A percentile compares a stretch with the other conserved stretches of the same genome.
phyloP scores from a whole-genome alignment of 768 basidiomycete genomes.

The Tricholomella constricta region DNA sequence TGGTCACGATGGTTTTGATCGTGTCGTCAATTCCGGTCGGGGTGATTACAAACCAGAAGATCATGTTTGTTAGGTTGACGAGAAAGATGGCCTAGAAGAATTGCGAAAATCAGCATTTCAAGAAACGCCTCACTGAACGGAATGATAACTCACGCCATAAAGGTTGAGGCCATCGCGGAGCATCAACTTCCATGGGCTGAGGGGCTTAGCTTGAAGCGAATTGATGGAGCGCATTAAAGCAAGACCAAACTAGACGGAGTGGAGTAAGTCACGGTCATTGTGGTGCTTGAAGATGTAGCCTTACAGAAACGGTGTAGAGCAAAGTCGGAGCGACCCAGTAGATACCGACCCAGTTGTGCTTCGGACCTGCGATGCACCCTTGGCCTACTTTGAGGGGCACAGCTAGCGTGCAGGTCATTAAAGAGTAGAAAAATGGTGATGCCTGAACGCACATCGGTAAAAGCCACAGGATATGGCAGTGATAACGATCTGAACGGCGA shows the following conservation, averaged over 20 bases:
- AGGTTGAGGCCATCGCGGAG: slow-evolving; percentile 88
- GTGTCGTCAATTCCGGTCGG: slow-evolving; percentile 64
- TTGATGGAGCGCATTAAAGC: slow-evolving; percentile 60
- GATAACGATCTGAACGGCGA: slow-evolving; percentile 67
- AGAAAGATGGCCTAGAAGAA: slow-evolving; percentile 60
- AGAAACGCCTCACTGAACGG: slow-evolving; percentile 1
- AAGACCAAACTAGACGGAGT: slow-evolving; percentile 49
- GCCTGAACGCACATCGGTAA: slow-evolving; percentile 59
- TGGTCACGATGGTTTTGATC: slow-evolving; percentile 80
- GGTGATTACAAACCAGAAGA: slow-evolving; percentile 85
- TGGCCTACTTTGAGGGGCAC: slow-evolving; percentile 74
- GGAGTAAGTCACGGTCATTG: not conserved
- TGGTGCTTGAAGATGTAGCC: slow-evolving; percentile 22
- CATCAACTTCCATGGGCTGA: slow-evolving; percentile 83
- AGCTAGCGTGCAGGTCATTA: slow-evolving; percentile 36
- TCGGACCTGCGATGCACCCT: slow-evolving; percentile 86
- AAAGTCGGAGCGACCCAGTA: slow-evolving; percentile 83
- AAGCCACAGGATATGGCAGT: slow-evolving; percentile 80
- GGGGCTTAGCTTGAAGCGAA: slow-evolving; percentile 57
- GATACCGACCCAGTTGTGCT: slow-evolving; percentile 78
- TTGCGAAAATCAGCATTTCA: not conserved
- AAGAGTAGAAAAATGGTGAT: slow-evolving; percentile 1
- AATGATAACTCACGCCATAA: slow-evolving; percentile 56
- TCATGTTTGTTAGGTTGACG: slow-evolving; percentile 80
- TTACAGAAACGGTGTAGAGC: slow-evolving; percentile 68